A percentile compares a stretch with the other conserved stretches of the same genome.
phyloP scores from a whole-genome alignment of 768 basidiomycete species.

The Strobilomyces confusus region DNA sequence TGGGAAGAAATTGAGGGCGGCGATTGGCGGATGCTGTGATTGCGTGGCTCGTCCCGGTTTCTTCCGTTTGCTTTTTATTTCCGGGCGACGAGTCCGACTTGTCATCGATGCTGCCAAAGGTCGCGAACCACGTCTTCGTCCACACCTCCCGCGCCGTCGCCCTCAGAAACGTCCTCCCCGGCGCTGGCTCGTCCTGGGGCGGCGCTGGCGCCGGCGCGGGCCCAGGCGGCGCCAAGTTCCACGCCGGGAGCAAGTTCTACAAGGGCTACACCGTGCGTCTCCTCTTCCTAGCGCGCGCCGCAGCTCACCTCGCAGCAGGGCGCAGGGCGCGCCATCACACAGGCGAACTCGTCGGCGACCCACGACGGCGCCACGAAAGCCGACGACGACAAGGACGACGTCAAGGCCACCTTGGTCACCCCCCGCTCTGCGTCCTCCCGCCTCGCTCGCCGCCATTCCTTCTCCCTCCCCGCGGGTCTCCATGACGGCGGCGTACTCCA shows the following conservation, averaged over 20 bases:
- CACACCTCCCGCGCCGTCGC: conserved; percentile 74
- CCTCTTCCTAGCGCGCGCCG: neutral
- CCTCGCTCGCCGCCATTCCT: conserved; percentile 56
- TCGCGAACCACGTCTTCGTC: conserved; percentile 73
- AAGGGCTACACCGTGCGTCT: conserved; percentile 58
- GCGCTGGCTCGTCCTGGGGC: conserved; percentile 49
- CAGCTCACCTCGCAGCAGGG: conserved; percentile 39
- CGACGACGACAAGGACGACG: conserved; percentile 60
- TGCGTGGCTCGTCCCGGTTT: conserved; percentile 18
- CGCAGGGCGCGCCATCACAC: conserved; percentile 66
- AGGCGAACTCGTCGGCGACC: conserved; percentile 59
- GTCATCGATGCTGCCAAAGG: conserved; percentile 70
- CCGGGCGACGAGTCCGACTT: neutral
- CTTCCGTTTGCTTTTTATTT: conserved; percentile 22
- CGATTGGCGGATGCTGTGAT: conserved; percentile 29
- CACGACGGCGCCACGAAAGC: conserved; percentile 46
- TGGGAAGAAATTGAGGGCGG: conserved; percentile 29
- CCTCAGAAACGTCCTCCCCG: conserved; percentile 70
- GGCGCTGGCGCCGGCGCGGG: conserved; percentile 50
- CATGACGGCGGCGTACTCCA: conserved; percentile 52
- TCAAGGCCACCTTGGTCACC: conserved; percentile 29
- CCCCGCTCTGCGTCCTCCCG: conserved; percentile 34
- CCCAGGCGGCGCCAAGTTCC: conserved; percentile 69
- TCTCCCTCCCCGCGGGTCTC: conserved; percentile 43
- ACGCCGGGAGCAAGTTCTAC: conserved; percentile 69